Base-by-base conservation (phyloP, 139 green algal species). In the Astrephomene gubernaculifera region DNA sequence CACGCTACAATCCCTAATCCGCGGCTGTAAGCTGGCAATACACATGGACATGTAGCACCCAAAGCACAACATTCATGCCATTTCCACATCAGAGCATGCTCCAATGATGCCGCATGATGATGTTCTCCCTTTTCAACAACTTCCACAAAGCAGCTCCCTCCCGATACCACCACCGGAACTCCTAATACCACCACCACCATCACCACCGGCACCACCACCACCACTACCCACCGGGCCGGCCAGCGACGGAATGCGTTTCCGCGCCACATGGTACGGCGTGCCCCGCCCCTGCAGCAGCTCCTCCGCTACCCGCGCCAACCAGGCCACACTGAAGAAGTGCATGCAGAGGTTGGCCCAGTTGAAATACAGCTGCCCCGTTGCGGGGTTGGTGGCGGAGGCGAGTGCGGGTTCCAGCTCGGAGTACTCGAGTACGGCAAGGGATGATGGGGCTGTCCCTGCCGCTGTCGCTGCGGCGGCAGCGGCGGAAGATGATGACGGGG, bases 261-360 rank as follows among this genome's bases (percentile, higher is more conserved):
- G 71, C 0, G 97, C 97, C 24, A 99, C 88, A 83, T 99, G 97
- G 92, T 98, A 98, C 31, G n/a, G 73, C 60, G 27, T 67, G 44
- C 61, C 45, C 25, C 70, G 35, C 25, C 73, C 44, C 29, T 29
- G 36, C 71, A 83, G 64, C 35, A 75, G 45, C 71, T 41, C 38
- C 24, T 86, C 52, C 31, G 82, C 87, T 10, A 95, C 88, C 17
- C n/a, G 7, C 45, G 69, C 64, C 75, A 99, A 90, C 92, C 97
- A 99, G 17, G 79, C 21, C 25, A 93, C 53, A 21, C 79, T 90
- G 86, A 98, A 99, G 92, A 95, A 98, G 92, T 99, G 97, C 93
- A 99, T 96, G 94, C 97, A 99, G 43, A 99, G 94, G 93, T 99
- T 98, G 91, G 38, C 64, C 95, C 97, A 99, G 87, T 96, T 95